Evolutionary conservation across 1,284 basidiomycete genomes (phyloP).

Genomic region (Austropuccinia psidii): DNA sequence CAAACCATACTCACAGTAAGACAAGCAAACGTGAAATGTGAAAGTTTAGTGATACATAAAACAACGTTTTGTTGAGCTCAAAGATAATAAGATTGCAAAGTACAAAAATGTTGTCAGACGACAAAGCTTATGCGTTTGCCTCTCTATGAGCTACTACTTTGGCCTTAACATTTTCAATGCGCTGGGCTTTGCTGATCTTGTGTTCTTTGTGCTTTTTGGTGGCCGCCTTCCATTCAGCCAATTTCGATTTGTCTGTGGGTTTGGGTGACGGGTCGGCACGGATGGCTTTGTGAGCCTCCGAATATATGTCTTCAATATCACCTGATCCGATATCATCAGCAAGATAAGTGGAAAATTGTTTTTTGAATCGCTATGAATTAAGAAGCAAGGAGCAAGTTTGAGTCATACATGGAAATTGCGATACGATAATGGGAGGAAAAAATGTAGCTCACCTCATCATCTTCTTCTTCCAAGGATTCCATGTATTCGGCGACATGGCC

Average conservation of each 20-base stretch:
- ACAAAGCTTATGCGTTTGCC: background rate
- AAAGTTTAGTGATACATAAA: no score
- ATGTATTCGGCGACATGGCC: slow-evolving; percentile 99
- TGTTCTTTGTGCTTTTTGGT: slow-evolving; percentile 62
- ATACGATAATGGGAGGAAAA: slow-evolving; percentile 47
- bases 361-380: slow-evolving; percentile 83
- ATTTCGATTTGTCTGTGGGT: slow-evolving; percentile 71
- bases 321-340: slow-evolving; percentile 91
- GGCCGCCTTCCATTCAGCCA: slow-evolving; percentile 84
- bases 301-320: slow-evolving; percentile 83
- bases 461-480: slow-evolving; percentile 99
- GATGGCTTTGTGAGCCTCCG: slow-evolving; percentile 58
- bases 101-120: no score
- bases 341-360: slow-evolving; percentile 92
- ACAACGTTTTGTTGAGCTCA: no score
- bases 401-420: background rate
- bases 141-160: slow-evolving; percentile 12
- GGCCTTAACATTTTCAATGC: slow-evolving; percentile 44
- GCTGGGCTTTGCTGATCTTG: slow-evolving; percentile 71
- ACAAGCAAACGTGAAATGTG: no score
- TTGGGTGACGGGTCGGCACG: slow-evolving; percentile 89
- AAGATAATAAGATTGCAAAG: no score
- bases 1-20: no score
- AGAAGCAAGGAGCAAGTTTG: background rate
- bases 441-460: slow-evolving; percentile 61